A percentile compares a stretch with the other conserved stretches of the same genome.
Evolutionary conservation across 148 eudicot species (phyloP).

Genomic region (Rhododendron griersonianum): DNA sequence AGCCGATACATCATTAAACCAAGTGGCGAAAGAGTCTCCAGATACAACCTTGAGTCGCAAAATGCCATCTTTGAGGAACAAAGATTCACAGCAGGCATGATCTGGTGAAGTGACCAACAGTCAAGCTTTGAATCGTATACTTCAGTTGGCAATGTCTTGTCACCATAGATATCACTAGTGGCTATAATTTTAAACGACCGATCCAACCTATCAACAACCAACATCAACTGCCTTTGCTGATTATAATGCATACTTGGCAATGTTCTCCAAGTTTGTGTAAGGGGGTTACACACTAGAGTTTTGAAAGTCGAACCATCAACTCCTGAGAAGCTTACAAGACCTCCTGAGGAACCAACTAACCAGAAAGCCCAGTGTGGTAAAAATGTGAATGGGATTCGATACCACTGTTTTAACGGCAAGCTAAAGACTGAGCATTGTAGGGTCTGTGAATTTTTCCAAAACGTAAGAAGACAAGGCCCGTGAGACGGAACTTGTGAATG

Average conservation of each 20-base stretch:
- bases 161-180: slow-evolving; percentile 84
- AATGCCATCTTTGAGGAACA: slow-evolving; percentile 97
- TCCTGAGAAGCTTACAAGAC: slow-evolving; percentile 90
- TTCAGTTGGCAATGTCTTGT: slow-evolving; percentile 83
- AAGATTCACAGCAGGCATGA: slow-evolving; percentile 88
- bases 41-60: slow-evolving; percentile 84
- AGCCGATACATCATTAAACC: slow-evolving; percentile 90
- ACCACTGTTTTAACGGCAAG: slow-evolving; percentile 90
- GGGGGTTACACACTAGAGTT: slow-evolving; percentile 84
- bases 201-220: slow-evolving; percentile 78
- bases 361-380: slow-evolving; percentile 91
- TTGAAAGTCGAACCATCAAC: slow-evolving; percentile 67
- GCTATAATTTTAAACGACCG: slow-evolving; percentile 84
- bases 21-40: slow-evolving; percentile 95
- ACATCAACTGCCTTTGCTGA: slow-evolving; percentile 85
- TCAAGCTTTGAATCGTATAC: slow-evolving; percentile 83
- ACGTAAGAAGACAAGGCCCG: slow-evolving; percentile 92
- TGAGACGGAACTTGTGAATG: slow-evolving; percentile 96
- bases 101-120: slow-evolving; percentile 78
- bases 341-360: slow-evolving; percentile 95
- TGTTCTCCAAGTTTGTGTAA: slow-evolving; percentile 83
- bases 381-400: slow-evolving; percentile 76
- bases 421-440: slow-evolving; percentile 93
- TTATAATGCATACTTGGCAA: slow-evolving; percentile 85
- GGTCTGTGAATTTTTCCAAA: slow-evolving; percentile 82